A percentile compares a stretch with the other conserved stretches of the same genome.
These are phyloP conservation scores for Rutstroemia sydowiana DNA, from an alignment of 2,329 filamentous ascomycete genomes.

Conservation along the genomic window DNA sequence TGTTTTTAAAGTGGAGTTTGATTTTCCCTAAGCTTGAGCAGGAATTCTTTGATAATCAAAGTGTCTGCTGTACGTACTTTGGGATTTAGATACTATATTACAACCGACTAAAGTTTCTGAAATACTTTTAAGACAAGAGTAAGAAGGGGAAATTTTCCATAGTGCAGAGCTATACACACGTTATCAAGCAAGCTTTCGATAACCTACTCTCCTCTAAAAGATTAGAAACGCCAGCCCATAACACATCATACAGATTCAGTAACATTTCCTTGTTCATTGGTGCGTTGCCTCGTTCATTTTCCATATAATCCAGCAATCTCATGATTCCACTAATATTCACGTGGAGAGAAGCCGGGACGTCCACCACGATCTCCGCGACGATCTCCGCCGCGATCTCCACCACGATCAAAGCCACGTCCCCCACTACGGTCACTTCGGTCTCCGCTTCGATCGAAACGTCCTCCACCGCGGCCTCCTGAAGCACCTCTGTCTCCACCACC, in stretches of 20 bases:
- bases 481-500: neutral
- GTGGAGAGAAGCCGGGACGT: neutral
- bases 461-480: neutral
- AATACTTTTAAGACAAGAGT: constrained; percentile 22
- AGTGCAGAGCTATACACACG: constrained; percentile 9
- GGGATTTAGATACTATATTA: constrained; percentile 18
- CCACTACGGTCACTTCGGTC: neutral
- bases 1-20: neutral
- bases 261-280: constrained; percentile 4
- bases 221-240: constrained; percentile 7
- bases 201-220: constrained; percentile 9
- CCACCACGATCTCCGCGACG: neutral
- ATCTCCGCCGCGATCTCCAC: neutral
- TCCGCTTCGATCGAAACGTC: neutral
- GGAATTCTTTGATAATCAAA: neutral
- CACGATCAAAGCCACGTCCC: neutral
- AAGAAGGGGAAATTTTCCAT: constrained; percentile 13
- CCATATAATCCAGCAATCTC: neutral
- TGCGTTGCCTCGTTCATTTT: neutral
- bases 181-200: constrained; percentile 20
- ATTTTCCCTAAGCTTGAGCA: neutral
- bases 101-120: constrained; percentile 11
- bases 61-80: neutral
- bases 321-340: neutral
- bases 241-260: constrained; percentile 9